A percentile compares a stretch with the other conserved stretches of the same genome.
Conservation (phyloP, 306 rosid species). For the Parietaria judaica region DNA sequence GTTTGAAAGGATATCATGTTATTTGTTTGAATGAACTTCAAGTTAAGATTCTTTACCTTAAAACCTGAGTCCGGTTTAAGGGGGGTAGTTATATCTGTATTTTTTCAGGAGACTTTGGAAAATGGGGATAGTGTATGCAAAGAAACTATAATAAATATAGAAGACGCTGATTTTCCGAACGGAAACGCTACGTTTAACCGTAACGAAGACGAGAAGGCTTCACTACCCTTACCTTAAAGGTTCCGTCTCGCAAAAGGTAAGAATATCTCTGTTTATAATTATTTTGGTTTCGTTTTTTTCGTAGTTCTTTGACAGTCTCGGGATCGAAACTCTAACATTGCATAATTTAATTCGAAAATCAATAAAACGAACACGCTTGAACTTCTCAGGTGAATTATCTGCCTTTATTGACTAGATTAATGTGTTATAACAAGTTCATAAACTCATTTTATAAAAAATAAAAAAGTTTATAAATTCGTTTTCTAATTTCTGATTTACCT, state of each 20-base stretch:
- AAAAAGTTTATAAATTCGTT: too few species aligned
- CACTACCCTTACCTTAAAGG: slow-evolving; percentile 27
- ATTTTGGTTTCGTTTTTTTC: not conserved
- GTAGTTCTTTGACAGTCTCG: not conserved
- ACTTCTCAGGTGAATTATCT: slow-evolving; percentile 21
- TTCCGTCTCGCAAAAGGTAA: slow-evolving; percentile 17
- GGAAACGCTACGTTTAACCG: slow-evolving; percentile 31
- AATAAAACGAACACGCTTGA: not conserved
- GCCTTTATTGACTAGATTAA: not conserved
- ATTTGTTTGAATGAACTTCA: not conserved
- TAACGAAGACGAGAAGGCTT: slow-evolving; percentile 24
- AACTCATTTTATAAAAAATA: not conserved
- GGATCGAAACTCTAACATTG: not conserved
- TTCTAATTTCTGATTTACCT: too few species aligned
- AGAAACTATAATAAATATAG: slow-evolving; percentile 23
- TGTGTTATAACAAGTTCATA: not conserved
- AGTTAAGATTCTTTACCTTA: slow-evolving; percentile 5
- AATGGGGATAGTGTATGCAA: slow-evolving; percentile 23
- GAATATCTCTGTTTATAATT: slow-evolving; percentile 14
- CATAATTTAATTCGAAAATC: not conserved
- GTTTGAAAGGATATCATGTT: too few species aligned
- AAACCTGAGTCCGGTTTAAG: slow-evolving; percentile 3
- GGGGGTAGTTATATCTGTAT: not conserved
- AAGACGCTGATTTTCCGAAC: slow-evolving; percentile 36
- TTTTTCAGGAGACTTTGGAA: slow-evolving; percentile 22